Base-by-base conservation (phyloP, 1,284 basidiomycete genomes). In the Malassezia vespertilionis region DNA sequence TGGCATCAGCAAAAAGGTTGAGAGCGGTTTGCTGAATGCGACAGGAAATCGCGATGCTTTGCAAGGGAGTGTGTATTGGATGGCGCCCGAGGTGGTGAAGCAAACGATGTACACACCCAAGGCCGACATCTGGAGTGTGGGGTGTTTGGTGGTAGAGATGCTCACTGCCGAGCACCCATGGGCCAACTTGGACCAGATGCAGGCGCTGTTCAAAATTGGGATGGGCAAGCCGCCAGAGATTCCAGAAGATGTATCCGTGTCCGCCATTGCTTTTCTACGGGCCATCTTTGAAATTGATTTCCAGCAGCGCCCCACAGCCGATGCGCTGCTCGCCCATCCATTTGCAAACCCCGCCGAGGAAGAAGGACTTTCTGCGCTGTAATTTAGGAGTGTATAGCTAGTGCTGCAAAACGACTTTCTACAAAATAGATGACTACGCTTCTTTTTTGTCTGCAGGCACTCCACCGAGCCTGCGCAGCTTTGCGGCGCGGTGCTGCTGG, bases 71-170 rank as follows among this genome's bases (percentile, higher is more conserved):
- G 46, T 49, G 46, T 49, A 24, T 11, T 49, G 46, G 46, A 71
- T 71, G 69, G 69, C 69, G n/a, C 69, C 69, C 23, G 93, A 99
- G 70, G 89, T 95, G 12, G 91, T 97, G 51, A 90, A 93, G 71
- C 91, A 97, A 73, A 90, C 83, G 15, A 79, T 80, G 2, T 90
- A 96, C 69, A 93, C 90, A 5, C 79, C 79, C 61, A 95, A 95
- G 66, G 90, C 90, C 5, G 93, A 97, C 71, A 95, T 97, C 42
- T 99, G 93, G 93, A 88, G 85, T 63, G 82, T 99, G 0, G 93
- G 93, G 2, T 97, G 93, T 72, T 74, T 97, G 39, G 84, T 96
- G 12, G 88, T 97, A 15, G 93, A 99, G 72, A 99, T 99, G 93
- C 76, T 97, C 48, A 95, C 88, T 0, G 91, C 91, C 3, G 83